Evolutionary conservation across 768 basidiomycete genomes (phyloP).

Genomic region (Strobilomyces echinocephalus): DNA sequence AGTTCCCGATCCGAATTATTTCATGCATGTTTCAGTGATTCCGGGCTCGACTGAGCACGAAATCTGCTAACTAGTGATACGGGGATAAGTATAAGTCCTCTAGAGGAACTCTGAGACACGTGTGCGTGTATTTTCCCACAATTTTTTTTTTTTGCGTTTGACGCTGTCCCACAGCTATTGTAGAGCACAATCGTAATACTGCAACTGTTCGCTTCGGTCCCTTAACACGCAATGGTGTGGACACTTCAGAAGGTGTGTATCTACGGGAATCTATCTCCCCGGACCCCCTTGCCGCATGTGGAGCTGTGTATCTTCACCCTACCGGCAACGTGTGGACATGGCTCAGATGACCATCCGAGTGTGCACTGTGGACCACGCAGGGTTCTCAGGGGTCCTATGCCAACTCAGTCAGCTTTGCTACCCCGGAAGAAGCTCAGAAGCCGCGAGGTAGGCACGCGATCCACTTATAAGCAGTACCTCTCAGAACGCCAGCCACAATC

Average conservation of each 20-base stretch:
- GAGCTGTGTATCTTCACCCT: conserved; percentile 13
- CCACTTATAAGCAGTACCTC: conserved; percentile 23
- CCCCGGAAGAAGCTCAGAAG: conserved; percentile 20
- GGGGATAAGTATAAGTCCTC: neutral
- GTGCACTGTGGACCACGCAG: conserved; percentile 8
- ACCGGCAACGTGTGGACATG: conserved; percentile 14
- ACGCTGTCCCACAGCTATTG: neutral
- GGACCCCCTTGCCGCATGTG: conserved; percentile 16
- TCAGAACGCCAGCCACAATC: conserved; percentile 9
- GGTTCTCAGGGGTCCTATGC: conserved; percentile 17
- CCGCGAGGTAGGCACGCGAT: conserved; percentile 29
- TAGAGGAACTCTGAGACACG: conserved; percentile 1
- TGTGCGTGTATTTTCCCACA: conserved; percentile 3
- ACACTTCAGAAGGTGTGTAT: conserved; percentile 5
- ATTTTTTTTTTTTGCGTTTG: neutral
- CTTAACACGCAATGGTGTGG: neutral
- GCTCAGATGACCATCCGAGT: conserved; percentile 1
- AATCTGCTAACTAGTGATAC: conserved; percentile 1
- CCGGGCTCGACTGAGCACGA: conserved; percentile 8
- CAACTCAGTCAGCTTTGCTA: conserved; percentile 19
- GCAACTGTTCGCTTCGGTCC: neutral
- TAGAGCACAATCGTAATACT: neutral
- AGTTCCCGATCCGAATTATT: conserved; percentile 15
- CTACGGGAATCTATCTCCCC: neutral
- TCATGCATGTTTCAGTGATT: conserved; percentile 16